Percentiles rank a stretch among this genome's conserved stretches.
Evolutionary conservation across 1,284 basidiomycete species (phyloP).

Genomic region (Cutaneotrichosporon spelunceum): DNA sequence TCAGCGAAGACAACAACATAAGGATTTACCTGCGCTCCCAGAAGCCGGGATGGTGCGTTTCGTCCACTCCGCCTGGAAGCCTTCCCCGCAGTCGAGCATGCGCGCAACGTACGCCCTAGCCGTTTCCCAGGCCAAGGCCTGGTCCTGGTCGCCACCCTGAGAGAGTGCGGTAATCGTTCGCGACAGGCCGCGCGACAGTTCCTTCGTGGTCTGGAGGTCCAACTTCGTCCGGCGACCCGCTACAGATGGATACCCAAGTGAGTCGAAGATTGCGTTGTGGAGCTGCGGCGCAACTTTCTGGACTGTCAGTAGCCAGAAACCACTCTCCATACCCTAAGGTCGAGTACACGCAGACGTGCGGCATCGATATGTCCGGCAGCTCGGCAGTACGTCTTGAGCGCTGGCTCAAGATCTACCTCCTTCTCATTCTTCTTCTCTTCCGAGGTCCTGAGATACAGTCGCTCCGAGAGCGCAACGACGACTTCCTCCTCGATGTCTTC

Average conservation of each 20-base stretch:
- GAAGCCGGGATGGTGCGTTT: conserved; percentile 3
- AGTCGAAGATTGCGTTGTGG: conserved; percentile 12
- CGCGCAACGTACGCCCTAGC: conserved; percentile 25
- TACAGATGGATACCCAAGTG: conserved; percentile 13
- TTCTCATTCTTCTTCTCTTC: conserved; percentile 10
- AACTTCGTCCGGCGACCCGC: background rate
- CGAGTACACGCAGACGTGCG: conserved; percentile 24
- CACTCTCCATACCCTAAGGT: conserved; percentile 23
- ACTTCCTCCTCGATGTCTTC: conserved; percentile 33
- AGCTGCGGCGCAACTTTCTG: conserved; percentile 15
- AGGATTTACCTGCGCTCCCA: conserved; percentile 10
- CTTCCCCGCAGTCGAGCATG: conserved; percentile 15
- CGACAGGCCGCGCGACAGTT: conserved; percentile 20
- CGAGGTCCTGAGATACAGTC: background rate
- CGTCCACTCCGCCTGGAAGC: conserved; percentile 14
- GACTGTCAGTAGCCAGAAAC: background rate
- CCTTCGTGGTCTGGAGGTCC: conserved; percentile 1
- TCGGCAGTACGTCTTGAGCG: conserved; percentile 18
- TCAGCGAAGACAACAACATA: background rate
- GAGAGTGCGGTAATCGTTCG: conserved; percentile 23
- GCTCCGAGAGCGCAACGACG: conserved; percentile 23
- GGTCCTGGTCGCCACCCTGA: conserved; percentile 23
- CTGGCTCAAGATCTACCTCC: background rate
- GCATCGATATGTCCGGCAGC: conserved; percentile 22
- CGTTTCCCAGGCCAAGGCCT: conserved; percentile 21